Percentiles rank a stretch among this genome's conserved stretches.
phyloP scores from a whole-genome alignment of 2,329 filamentous ascomycete species.

The Chalaropsis ovoidea region DNA sequence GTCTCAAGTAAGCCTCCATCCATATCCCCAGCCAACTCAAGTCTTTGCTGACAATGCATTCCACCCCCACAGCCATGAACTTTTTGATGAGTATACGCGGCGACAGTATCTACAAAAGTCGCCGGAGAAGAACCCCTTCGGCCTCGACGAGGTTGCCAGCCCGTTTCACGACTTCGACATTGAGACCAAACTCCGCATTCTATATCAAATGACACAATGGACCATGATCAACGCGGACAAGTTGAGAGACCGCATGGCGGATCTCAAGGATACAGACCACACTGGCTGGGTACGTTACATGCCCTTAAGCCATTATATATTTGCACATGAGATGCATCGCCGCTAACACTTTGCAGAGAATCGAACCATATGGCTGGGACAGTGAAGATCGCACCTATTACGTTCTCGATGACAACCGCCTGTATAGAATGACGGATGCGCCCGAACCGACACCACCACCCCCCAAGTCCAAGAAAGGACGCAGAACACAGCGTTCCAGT shows the following conservation, averaged over 20 bases:
- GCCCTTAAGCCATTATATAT: conserved; percentile 25
- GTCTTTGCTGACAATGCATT: conserved; percentile 23
- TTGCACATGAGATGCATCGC: neutral
- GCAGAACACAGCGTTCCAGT: conserved; percentile 40
- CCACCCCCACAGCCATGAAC: conserved; percentile 53
- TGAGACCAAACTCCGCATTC: conserved; percentile 66
- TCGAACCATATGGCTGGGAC: conserved; percentile 83
- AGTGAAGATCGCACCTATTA: conserved; percentile 76
- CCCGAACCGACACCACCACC: conserved; percentile 51
- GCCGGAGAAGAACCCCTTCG: conserved; percentile 73
- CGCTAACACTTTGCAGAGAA: conserved; percentile 40
- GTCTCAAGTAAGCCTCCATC: conserved; percentile 62
- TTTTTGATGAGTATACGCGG: conserved; percentile 87
- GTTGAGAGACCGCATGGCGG: conserved; percentile 75
- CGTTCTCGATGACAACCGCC: conserved; percentile 82
- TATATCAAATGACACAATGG: conserved; percentile 86
- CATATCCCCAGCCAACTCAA: neutral
- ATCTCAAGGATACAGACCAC: conserved; percentile 71
- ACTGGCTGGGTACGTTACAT: conserved; percentile 64
- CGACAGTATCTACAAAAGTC: conserved; percentile 80
- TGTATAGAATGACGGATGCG: conserved; percentile 80
- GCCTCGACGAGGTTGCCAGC: conserved; percentile 58
- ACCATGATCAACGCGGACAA: conserved; percentile 78
- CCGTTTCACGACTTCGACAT: conserved; percentile 75
- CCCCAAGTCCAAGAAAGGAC: conserved; percentile 54